These are phyloP conservation scores for Blastobotrys petasosporus DNA, from an alignment of 1,139 yeast genomes.

Conservation along the genomic window DNA sequence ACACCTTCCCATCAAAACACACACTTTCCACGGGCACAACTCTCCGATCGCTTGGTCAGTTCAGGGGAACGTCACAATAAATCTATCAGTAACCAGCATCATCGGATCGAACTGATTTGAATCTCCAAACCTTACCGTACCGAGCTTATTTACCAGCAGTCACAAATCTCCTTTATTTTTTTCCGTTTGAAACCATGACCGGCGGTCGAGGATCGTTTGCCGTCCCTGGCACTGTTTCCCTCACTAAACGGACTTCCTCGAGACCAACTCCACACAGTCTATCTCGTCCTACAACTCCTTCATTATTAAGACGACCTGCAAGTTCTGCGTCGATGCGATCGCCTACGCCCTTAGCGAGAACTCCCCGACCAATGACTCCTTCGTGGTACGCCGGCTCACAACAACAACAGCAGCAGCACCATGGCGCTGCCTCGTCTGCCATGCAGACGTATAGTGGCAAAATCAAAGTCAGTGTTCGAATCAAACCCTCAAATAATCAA, in stretches of 20 bases:
- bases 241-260: constrained; percentile 9
- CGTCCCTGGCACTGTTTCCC: constrained; percentile 10
- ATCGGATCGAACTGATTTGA: too few species aligned
- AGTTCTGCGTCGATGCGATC: constrained; percentile 27
- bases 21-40: too few species aligned
- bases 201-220: constrained; percentile 8
- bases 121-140: too few species aligned
- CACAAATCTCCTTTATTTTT: too few species aligned
- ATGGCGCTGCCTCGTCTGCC: neutral
- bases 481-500: constrained; percentile 26
- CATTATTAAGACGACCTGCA: constrained; percentile 25
- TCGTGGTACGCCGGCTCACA: constrained; percentile 11
- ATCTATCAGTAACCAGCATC: too few species aligned
- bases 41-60: too few species aligned
- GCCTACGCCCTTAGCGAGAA: constrained; percentile 23
- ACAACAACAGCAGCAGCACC: constrained; percentile 1
- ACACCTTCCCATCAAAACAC: too few species aligned
- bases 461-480: constrained; percentile 35
- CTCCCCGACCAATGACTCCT: constrained; percentile 22
- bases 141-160: too few species aligned
- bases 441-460: constrained; percentile 27
- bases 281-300: constrained; percentile 29
- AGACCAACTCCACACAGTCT: constrained; percentile 6
- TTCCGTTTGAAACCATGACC: neutral
- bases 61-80: too few species aligned